phyloP scores from a whole-genome alignment of 23 red algal genomes.

The Chondrus crispus region DNA sequence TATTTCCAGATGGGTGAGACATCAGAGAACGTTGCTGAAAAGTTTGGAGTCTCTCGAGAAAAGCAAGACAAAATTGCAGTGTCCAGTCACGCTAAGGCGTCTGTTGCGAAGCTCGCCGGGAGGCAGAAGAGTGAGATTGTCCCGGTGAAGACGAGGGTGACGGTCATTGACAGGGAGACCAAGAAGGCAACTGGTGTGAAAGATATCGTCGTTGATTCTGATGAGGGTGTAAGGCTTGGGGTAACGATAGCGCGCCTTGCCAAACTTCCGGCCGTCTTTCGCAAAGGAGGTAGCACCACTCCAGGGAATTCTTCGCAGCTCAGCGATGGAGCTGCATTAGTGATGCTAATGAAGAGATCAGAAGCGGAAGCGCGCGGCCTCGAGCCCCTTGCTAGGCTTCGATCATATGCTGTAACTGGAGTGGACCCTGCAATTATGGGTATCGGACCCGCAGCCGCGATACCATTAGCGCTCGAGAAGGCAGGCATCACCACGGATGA shows the following conservation, averaged over 20 bases:
- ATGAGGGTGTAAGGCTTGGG: constrained; percentile 94
- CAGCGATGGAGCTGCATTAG: constrained; percentile 93
- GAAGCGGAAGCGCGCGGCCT: constrained; percentile 87
- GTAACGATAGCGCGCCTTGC: constrained; percentile 69
- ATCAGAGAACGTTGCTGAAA: constrained; percentile 92
- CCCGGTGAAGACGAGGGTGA: constrained; percentile 80
- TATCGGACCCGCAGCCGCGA: constrained; percentile 92
- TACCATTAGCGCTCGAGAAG: constrained; percentile 75
- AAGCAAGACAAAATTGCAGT: constrained; percentile 91
- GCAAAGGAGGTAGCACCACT: constrained; percentile 89
- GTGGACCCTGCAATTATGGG: constrained; percentile 96
- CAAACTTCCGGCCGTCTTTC: constrained; percentile 86
- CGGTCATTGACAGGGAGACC: constrained; percentile 38
- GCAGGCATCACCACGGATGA: constrained; percentile 66
- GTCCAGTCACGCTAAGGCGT: constrained; percentile 82
- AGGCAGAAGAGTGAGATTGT: constrained; percentile 86
- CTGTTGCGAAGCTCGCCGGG: constrained; percentile 75
- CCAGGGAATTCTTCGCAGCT: constrained; percentile 97
- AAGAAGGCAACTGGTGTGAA: constrained; percentile 36
- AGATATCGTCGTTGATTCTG: constrained; percentile 67
- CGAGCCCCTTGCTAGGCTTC: constrained; percentile 63
- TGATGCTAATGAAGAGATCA: constrained; percentile 91
- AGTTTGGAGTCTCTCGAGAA: constrained; percentile 72
- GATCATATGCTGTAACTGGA: constrained; percentile 83
- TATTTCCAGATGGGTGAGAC: constrained; percentile 98